These are phyloP conservation scores for Tilletiaria anomala DNA, from an alignment of 1,284 basidiomycete genomes.

Conservation along the genomic window DNA sequence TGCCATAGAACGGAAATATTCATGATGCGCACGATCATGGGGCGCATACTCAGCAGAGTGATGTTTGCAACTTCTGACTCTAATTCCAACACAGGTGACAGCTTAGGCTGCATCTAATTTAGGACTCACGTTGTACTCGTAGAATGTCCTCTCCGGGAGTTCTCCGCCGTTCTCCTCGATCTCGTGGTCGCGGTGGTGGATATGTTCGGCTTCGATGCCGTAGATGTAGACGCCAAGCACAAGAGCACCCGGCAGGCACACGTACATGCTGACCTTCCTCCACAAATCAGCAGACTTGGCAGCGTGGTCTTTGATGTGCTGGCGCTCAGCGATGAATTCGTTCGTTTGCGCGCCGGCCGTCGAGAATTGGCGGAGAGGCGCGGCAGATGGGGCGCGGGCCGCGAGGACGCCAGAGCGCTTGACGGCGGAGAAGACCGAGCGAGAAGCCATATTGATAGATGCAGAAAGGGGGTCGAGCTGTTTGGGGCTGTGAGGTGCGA, in stretches of 20 bases:
- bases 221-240: conserved; percentile 33
- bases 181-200: conserved; percentile 25
- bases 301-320: conserved; percentile 28
- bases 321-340: conserved; percentile 19
- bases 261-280: conserved; percentile 29
- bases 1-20: background rate
- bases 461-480: too few relatives aligned
- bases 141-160: conserved; percentile 25
- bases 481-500: too few relatives aligned
- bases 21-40: background rate
- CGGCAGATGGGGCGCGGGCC: too few relatives aligned
- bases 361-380: too few relatives aligned
- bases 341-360: too few relatives aligned
- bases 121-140: conserved; percentile 27
- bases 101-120: background rate
- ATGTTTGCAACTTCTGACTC: background rate
- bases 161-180: conserved; percentile 27
- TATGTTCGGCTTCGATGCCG: conserved; percentile 30
- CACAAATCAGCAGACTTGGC: conserved; percentile 28
- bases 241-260: conserved; percentile 24
- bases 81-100: background rate
- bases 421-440: too few relatives aligned
- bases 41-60: background rate
- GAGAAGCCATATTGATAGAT: too few relatives aligned
- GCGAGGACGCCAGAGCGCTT: too few relatives aligned